Evolutionary conservation across 257 asterid genomes (phyloP), one percentile per base, ranked within the genome.

Genomic region (Handroanthus guayacan): DNA sequence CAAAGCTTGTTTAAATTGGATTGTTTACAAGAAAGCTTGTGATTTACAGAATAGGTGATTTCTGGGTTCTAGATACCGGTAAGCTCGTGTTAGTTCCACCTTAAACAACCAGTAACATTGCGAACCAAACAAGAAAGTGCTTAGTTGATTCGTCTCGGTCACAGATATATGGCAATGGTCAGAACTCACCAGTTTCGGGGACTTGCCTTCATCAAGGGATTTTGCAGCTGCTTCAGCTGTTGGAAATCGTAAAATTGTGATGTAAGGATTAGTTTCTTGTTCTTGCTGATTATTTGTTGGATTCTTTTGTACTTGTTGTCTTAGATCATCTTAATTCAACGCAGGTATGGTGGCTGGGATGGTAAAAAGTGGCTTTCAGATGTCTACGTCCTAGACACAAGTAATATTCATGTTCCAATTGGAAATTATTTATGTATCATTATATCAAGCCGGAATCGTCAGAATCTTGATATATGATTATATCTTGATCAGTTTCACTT

Each of bases 301-400:
- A 55, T 44, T 47, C 65, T 75, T 66, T 69, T 71, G 65, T 16
- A 10, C 73, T 75, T 62, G 58, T 67, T 63, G 57, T 45, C 62
- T 83, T 68, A 62, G 71, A 62, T 74, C 64, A 64, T 55, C 65
- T 77, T 36, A 67, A 25, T 67, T 34, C 13, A 62, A 52, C 81
- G 87, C 89, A 95, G 99, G 99, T 93, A 83, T 80, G 98, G 99
- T 80, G 99, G 99, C 83, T 95, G 98, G 98, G 99, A 95, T 89
- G 97, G 97, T 67, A 93, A 90, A 85, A 93, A 87, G 89, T 95
- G 99, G 99, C 89, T 93, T 76, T 95, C 99, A 47, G 99, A 95
- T 72, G 96, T 95, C 72, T 91, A 82, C 79, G 81, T 95, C 76
- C 82, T 95, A 38, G 98, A 95, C 81, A 95, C 99, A 80, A 86